Evolutionary conservation across 768 basidiomycete genomes (phyloP), one percentile per base, ranked within the genome.

Genomic region (Cantharellus anzutake): DNA sequence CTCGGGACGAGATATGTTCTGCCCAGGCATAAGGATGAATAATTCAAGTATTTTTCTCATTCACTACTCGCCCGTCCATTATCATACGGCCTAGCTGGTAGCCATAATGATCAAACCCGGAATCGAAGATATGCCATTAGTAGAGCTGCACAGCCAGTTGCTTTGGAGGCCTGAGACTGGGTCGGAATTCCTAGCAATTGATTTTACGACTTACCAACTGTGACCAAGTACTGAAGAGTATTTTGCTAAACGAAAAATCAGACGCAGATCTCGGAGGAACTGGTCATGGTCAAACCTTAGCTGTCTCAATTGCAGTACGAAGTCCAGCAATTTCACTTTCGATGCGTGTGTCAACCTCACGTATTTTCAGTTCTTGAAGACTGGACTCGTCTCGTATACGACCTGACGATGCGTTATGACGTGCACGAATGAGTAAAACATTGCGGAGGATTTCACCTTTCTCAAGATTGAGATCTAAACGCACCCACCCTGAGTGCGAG

Each of bases 261-360:
- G 14, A 41, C 59, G 4, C 53, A 61, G 55, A 11, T 39, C 37
- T 42, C 37, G 52, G 44, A 7, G 40, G 51, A 5, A 60, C 41
- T 39, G 56, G 41, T 59, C 56, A 41, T n/a, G 14, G 37, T 41
- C 74, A 41, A 60, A 82, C 86, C 79, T 91, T 91, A 59, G 86
- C 86, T 0, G 85, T 80, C 67, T 91, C 87, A 41, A 90, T 89
- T 4, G 82, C 75, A 2, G 88, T 93, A 59, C 86, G 75, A 58
- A 96, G 69, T 2, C 80, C 81, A 4, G 91, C 89, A 67, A 94
- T 94, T 71, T 97, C 92, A 68, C 88, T 87, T 70, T 99, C 94
- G 64, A 98, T 97, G 68, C 88, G 74, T 2, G 94, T 97, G 66
- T 98, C 94, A 16, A 97, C 92, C 70, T 99, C 94, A 70, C 90